These are phyloP conservation scores for Amylostereum chailletii DNA, from an alignment of 1,284 basidiomycete species.

Conservation along the genomic window DNA sequence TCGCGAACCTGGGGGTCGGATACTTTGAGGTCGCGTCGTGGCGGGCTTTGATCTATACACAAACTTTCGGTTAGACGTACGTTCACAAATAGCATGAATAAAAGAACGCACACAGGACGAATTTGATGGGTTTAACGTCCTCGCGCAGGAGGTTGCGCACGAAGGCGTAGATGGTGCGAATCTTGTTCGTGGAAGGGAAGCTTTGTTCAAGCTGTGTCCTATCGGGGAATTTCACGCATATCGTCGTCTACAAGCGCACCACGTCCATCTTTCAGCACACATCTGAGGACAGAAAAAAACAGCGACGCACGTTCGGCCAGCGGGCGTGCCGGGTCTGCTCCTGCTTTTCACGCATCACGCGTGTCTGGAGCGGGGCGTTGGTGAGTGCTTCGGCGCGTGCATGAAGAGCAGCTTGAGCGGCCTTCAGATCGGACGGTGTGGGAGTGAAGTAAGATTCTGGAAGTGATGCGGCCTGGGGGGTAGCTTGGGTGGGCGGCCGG, in stretches of 20 bases:
- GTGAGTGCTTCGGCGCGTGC: conserved; percentile 57
- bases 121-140: conserved; percentile 67
- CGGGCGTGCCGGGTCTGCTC: conserved; percentile 52
- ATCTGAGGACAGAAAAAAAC: conserved; percentile 1
- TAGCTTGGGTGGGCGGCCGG: conserved; percentile 2
- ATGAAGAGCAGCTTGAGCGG: conserved; percentile 55
- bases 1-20: conserved; percentile 65
- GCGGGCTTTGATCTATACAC: conserved; percentile 64
- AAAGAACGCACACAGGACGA: conserved; percentile 65
- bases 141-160: conserved; percentile 67
- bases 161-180: conserved; percentile 75
- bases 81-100: not conserved
- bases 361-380: conserved; percentile 71
- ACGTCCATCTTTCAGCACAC: not conserved
- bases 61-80: not conserved
- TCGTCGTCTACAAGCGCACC: conserved; percentile 48
- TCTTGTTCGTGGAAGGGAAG: conserved; percentile 71
- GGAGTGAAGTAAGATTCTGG: conserved; percentile 73
- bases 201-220: conserved; percentile 74
- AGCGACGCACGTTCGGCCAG: conserved; percentile 60
- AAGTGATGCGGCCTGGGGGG: conserved; percentile 18
- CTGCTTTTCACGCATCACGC: conserved; percentile 57
- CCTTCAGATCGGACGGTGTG: conserved; percentile 65
- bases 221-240: conserved; percentile 77
- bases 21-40: conserved; percentile 73